A percentile compares a stretch with the other conserved stretches of the same genome.
phyloP scores from a whole-genome alignment of 176 grass and related monocot species.

The Oryza nivara region DNA sequence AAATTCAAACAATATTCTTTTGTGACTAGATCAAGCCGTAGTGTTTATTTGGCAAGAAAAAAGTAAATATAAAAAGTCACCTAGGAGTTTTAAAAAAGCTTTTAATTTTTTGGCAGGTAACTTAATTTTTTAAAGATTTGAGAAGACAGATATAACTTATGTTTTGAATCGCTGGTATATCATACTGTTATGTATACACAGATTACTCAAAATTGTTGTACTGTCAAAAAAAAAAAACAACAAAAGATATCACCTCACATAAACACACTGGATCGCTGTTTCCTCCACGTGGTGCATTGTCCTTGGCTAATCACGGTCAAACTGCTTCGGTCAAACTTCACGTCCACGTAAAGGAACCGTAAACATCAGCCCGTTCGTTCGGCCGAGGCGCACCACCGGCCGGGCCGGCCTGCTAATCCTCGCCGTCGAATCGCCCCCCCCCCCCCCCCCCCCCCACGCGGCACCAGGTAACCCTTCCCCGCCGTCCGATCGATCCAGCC shows the following conservation, averaged over 20 bases:
- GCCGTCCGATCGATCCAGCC: not conserved
- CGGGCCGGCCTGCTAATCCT: not conserved
- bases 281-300: not conserved
- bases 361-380: constrained; percentile 12
- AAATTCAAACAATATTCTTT: no score
- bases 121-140: no score
- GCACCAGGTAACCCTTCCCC: not conserved
- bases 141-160: no score
- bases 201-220: no score
- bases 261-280: not conserved
- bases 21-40: no score
- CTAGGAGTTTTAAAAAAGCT: no score
- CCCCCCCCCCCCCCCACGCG: not conserved
- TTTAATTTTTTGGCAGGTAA: no score
- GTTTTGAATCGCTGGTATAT: no score
- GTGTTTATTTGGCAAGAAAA: no score
- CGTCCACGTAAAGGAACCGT: constrained; percentile 13
- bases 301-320: not conserved
- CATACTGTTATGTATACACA: no score
- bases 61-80: no score
- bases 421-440: not conserved
- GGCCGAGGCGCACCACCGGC: constrained; percentile 33
- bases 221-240: no score
- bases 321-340: constrained; percentile 18
- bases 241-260: not conserved